Conservation (phyloP, 192 early-diverging fungal species). For the Coemansia sp. region DNA sequence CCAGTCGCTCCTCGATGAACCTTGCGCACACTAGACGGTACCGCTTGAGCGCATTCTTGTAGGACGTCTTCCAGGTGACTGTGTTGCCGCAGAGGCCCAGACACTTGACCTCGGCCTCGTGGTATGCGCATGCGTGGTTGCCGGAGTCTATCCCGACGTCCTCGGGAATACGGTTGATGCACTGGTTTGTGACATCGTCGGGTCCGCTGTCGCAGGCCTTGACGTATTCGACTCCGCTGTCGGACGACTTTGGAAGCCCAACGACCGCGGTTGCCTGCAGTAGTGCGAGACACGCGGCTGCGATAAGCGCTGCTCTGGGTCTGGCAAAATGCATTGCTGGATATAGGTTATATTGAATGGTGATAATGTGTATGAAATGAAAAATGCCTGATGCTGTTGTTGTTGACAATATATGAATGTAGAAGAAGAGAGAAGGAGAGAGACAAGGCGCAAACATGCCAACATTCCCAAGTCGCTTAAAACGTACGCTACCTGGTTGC, state of each 20-base stretch:
- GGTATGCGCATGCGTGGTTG: constrained; percentile 53
- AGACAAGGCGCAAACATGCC: no score
- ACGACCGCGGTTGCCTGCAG: neutral
- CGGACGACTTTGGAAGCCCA: constrained; percentile 10
- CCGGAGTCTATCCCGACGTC: constrained; percentile 39
- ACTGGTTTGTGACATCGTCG: constrained; percentile 54
- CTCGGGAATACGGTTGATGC: constrained; percentile 54
- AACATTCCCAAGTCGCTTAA: no score
- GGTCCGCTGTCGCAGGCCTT: constrained; percentile 48
- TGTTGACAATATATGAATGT: no score
- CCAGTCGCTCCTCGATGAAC: constrained; percentile 44
- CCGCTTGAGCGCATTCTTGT: constrained; percentile 46
- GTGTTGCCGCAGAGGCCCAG: constrained; percentile 54
- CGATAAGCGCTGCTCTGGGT: neutral
- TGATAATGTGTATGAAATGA: no score
- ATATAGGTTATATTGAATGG: neutral
- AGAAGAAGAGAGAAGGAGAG: no score
- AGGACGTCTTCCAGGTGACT: constrained; percentile 48
- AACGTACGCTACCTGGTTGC: no score
- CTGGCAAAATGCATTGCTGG: neutral
- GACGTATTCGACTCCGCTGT: constrained; percentile 43
- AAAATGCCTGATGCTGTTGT: no score
- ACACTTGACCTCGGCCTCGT: constrained; percentile 52
- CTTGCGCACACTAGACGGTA: constrained; percentile 52
- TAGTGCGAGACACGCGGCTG: neutral